These are phyloP conservation scores for Pythium apleroticum DNA, from an alignment of 352 stramenopile species.

Conservation along the genomic window DNA sequence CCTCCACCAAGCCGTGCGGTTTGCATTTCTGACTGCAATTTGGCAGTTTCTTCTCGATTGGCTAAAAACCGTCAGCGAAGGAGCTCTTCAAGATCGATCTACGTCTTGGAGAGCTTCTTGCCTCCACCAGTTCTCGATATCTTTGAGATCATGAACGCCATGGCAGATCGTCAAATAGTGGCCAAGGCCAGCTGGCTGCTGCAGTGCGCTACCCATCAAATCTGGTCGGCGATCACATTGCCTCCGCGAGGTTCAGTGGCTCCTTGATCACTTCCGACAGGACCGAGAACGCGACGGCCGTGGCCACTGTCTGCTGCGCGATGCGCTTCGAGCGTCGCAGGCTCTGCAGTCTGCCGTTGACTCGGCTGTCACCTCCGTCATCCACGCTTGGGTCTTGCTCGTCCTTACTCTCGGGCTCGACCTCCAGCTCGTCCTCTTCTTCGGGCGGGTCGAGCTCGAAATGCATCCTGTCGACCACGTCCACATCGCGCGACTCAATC, in stretches of 20 bases:
- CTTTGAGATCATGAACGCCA: too few species aligned
- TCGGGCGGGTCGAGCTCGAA: slow-evolving; percentile 1
- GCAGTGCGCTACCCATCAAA: too few species aligned
- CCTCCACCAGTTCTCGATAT: too few species aligned
- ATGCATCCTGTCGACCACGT: slow-evolving; percentile 10
- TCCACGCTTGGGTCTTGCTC: neutral
- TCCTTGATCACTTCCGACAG: slow-evolving; percentile 9
- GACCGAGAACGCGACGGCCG: neutral
- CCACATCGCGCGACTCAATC: neutral
- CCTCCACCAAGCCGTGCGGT: too few species aligned
- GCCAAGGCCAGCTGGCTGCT: too few species aligned
- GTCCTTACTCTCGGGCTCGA: neutral
- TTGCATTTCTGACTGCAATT: too few species aligned
- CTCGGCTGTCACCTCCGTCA: neutral
- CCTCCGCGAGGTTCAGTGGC: slow-evolving; percentile 14
- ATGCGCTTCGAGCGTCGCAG: slow-evolving; percentile 7
- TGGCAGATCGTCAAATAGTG: too few species aligned
- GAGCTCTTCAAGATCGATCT: too few species aligned
- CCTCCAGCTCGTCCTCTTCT: neutral
- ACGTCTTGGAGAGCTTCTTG: too few species aligned
- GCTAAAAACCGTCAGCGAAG: too few species aligned
- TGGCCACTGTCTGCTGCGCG: neutral
- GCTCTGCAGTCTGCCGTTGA: neutral
- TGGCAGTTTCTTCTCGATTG: too few species aligned
- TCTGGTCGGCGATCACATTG: neutral